Percentiles rank a stretch among this genome's conserved stretches.
Evolutionary conservation across 768 basidiomycete species (phyloP).

Genomic region (Asterophora lycoperdoides): DNA sequence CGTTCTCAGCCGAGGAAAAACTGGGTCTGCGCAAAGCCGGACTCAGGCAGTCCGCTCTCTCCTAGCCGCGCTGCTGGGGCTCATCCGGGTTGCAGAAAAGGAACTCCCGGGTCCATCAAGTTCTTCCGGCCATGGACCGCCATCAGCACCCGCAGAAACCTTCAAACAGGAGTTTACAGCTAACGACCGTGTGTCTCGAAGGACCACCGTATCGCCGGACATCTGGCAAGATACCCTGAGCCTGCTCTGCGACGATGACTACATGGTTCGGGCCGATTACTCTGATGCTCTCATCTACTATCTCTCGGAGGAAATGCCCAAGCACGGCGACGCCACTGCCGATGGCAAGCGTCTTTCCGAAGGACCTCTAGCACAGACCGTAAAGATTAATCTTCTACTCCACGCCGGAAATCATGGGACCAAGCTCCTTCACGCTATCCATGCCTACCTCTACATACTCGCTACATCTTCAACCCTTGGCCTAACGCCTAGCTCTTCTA

Average conservation of each 20-base stretch:
- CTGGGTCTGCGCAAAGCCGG: slow-evolving; percentile 34
- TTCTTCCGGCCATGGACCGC: slow-evolving; percentile 4
- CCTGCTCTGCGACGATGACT: slow-evolving; percentile 76
- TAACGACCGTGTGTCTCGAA: slow-evolving; percentile 42
- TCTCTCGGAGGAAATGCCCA: slow-evolving; percentile 70
- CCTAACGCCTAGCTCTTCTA: slow-evolving; percentile 33
- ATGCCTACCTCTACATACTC: slow-evolving; percentile 78
- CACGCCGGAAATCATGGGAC: slow-evolving; percentile 57
- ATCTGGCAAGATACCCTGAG: slow-evolving; percentile 90
- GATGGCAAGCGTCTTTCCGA: slow-evolving; percentile 48
- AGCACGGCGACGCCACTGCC: slow-evolving; percentile 47
- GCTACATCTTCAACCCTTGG: slow-evolving; percentile 69
- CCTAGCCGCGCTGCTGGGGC: slow-evolving; percentile 63
- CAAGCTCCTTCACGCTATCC: slow-evolving; percentile 73
- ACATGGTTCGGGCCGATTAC: slow-evolving; percentile 77
- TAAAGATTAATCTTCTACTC: slow-evolving; percentile 43
- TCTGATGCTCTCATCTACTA: slow-evolving; percentile 71
- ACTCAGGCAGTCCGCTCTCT: slow-evolving; percentile 68
- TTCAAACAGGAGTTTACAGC: slow-evolving; percentile 25
- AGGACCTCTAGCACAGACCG: slow-evolving; percentile 43
- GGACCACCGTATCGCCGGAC: slow-evolving; percentile 71
- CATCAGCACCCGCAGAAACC: slow-evolving; percentile 21
- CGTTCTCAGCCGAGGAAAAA: slow-evolving; percentile 35
- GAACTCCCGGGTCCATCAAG: slow-evolving; percentile 24
- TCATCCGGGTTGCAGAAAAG: slow-evolving; percentile 60